These are phyloP conservation scores for Rubia yunnanensis DNA, from an alignment of 257 asterid species.

Conservation along the genomic window DNA sequence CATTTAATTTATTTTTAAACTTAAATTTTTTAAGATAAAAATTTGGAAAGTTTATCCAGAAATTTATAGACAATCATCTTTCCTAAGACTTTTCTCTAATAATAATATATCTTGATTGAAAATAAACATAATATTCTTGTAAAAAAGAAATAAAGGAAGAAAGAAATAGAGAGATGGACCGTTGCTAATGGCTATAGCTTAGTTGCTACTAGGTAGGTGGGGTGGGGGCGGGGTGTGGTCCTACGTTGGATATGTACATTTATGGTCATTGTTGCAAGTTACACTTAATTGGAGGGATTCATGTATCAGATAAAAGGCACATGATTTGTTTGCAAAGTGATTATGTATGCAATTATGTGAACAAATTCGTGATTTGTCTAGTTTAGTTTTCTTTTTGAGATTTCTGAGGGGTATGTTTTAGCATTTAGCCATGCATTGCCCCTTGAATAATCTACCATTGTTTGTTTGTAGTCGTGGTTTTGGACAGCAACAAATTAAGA, in stretches of 20 bases:
- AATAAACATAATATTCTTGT: too few relatives aligned
- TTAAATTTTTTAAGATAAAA: too few relatives aligned
- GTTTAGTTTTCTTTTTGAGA: background rate
- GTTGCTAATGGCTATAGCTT: background rate
- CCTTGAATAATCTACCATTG: background rate
- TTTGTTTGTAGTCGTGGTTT: conserved; percentile 4
- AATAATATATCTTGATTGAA: too few relatives aligned
- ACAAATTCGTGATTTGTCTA: background rate
- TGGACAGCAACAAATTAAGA: background rate
- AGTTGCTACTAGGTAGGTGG: background rate
- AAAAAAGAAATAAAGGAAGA: too few relatives aligned
- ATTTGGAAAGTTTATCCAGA: too few relatives aligned
- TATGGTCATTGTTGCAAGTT: conserved; percentile 13
- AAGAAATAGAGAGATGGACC: background rate
- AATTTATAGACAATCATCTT: too few relatives aligned
- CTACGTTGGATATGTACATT: conserved; percentile 5
- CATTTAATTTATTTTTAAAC: too few relatives aligned
- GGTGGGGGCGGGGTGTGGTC: conserved; percentile 8
- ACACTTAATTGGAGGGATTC: conserved; percentile 4
- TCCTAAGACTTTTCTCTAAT: too few relatives aligned
- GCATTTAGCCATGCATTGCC: background rate
- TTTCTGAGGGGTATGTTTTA: background rate
- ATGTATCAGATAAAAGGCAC: conserved; percentile 3
- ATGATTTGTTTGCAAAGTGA: conserved; percentile 8
- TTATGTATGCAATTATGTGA: background rate